Percentiles rank a stretch among this genome's conserved stretches.
These are phyloP conservation scores for Colletotrichum sojae DNA, from an alignment of 2,329 filamentous ascomycete species.

Conservation along the genomic window DNA sequence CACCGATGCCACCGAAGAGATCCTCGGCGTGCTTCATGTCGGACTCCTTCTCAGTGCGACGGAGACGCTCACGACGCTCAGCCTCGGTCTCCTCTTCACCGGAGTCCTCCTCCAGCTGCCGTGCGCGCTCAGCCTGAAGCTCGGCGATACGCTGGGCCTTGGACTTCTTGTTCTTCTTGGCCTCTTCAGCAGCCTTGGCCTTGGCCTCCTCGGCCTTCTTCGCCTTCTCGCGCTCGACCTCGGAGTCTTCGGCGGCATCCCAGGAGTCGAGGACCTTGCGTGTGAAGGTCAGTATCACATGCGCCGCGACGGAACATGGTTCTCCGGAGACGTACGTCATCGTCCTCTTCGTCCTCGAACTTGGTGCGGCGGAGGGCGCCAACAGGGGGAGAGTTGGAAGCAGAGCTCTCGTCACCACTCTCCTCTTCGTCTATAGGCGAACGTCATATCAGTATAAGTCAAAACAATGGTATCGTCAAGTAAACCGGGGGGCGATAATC, in stretches of 20 bases:
- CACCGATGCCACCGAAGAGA: constrained; percentile 84
- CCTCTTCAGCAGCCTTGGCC: constrained; percentile 89
- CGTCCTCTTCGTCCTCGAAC: constrained; percentile 93
- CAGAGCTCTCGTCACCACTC: constrained; percentile 54
- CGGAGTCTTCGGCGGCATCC: constrained; percentile 97
- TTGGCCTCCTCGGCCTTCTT: constrained; percentile 89
- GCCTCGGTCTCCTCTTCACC: constrained; percentile 79
- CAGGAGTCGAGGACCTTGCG: constrained; percentile 90
- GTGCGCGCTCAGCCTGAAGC: constrained; percentile 74
- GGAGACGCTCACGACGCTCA: constrained; percentile 80
- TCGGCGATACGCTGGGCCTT: constrained; percentile 90
- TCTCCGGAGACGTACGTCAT: constrained; percentile 73
- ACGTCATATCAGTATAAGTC: constrained; percentile 17
- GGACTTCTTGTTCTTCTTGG: constrained; percentile 90
- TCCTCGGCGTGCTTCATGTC: constrained; percentile 93
- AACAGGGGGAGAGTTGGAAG: constrained; percentile 54
- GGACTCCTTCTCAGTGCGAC: constrained; percentile 85
- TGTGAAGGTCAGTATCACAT: constrained; percentile 17
- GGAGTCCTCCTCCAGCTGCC: constrained; percentile 58
- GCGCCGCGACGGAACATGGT: constrained; percentile 25
- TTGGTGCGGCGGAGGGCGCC: constrained; percentile 64
- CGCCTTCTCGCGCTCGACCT: constrained; percentile 95
- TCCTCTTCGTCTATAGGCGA: constrained; percentile 55
- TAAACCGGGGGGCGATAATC: not conserved
- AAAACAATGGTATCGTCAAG: not conserved